Conservation (phyloP, 1,284 basidiomycete genomes). For the Rhizoctonia solani region DNA sequence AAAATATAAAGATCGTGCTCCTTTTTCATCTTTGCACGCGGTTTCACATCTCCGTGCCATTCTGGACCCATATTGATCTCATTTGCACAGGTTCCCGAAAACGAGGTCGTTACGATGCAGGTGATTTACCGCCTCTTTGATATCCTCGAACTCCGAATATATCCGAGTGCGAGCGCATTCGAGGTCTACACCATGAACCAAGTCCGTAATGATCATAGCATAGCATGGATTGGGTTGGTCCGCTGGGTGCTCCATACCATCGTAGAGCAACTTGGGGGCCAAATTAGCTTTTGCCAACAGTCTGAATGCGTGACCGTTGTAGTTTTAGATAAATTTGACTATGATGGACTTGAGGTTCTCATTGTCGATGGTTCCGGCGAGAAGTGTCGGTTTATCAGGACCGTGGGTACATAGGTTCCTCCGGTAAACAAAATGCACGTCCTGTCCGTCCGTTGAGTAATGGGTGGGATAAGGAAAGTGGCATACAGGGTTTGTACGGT, state of each 20-base stretch:
- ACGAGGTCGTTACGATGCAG: too few species aligned
- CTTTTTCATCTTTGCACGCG: too few species aligned
- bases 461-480: not conserved
- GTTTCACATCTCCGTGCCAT: too few species aligned
- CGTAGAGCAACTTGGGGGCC: constrained; percentile 35
- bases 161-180: too few species aligned
- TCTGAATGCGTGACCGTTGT: constrained; percentile 24
- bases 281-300: constrained; percentile 32
- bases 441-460: constrained; percentile 9
- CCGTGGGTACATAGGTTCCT: too few species aligned
- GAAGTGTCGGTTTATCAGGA: not conserved
- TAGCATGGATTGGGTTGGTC: not conserved
- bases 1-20: too few species aligned
- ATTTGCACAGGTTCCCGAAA: too few species aligned
- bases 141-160: too few species aligned
- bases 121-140: too few species aligned
- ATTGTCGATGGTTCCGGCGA: not conserved
- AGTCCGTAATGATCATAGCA: constrained; percentile 31
- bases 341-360: not conserved
- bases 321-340: constrained; percentile 37
- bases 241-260: not conserved
- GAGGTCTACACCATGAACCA: too few species aligned
- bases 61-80: too few species aligned
- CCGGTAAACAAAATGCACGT: not conserved
- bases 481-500: not conserved